A percentile compares a stretch with the other conserved stretches of the same genome.
Conservation (phyloP, 768 basidiomycete species). For the Termitomyces sp. region DNA sequence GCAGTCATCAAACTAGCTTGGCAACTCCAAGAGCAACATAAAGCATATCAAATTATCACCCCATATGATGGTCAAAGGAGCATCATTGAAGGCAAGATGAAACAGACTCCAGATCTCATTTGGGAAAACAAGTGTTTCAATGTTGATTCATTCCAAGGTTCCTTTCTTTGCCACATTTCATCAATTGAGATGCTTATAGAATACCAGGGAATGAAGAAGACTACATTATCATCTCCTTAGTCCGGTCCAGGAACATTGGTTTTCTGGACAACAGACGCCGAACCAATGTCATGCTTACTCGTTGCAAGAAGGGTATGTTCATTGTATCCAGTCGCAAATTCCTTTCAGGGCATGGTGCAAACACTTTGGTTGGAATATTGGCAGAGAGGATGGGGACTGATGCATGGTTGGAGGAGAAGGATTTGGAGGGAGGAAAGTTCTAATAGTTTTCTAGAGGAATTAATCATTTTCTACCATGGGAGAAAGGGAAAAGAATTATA, state of each 20-base stretch:
- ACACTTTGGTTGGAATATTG: slow-evolving; percentile 39
- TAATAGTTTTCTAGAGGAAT: slow-evolving; percentile 3
- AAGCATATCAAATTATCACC: slow-evolving; percentile 63
- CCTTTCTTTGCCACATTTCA: neutral
- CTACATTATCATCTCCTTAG: slow-evolving; percentile 68
- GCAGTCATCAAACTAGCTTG: slow-evolving; percentile 52
- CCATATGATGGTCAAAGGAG: slow-evolving; percentile 75
- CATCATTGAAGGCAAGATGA: slow-evolving; percentile 51
- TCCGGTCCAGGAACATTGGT: slow-evolving; percentile 47
- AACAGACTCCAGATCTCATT: slow-evolving; percentile 35
- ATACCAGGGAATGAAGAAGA: slow-evolving; percentile 76
- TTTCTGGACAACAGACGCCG: slow-evolving; percentile 62
- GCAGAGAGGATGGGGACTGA: slow-evolving; percentile 27
- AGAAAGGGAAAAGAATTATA: slow-evolving; percentile 5
- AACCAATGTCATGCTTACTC: slow-evolving; percentile 85
- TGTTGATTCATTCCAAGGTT: slow-evolving; percentile 85
- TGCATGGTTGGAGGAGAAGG: slow-evolving; percentile 32
- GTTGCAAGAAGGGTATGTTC: slow-evolving; percentile 75
- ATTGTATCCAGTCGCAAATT: slow-evolving; percentile 63
- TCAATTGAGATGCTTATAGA: neutral
- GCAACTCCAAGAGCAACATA: slow-evolving; percentile 44
- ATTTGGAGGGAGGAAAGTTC: slow-evolving; percentile 32
- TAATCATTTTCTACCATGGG: slow-evolving; percentile 10
- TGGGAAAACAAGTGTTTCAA: slow-evolving; percentile 77
- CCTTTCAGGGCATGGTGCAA: slow-evolving; percentile 45